Percentiles rank a stretch among this genome's conserved stretches.
phyloP scores from a whole-genome alignment of 139 green algal genomes.

The Coelastrella sp. region DNA sequence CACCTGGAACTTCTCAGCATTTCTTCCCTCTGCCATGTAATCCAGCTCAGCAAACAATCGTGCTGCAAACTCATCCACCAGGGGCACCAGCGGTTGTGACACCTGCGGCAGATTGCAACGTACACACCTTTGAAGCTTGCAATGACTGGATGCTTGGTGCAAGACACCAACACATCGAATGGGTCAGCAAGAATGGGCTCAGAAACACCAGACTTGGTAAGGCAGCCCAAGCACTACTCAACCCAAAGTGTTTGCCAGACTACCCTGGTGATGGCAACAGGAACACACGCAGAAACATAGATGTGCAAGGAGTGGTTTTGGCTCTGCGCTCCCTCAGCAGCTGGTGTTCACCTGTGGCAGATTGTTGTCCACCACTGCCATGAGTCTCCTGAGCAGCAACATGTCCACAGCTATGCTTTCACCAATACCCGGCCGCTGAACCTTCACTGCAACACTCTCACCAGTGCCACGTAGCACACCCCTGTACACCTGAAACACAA shows the following conservation, averaged over 20 bases:
- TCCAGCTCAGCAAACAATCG: slow-evolving; percentile 97
- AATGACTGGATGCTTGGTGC: too few species aligned
- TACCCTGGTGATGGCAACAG: too few species aligned
- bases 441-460: slow-evolving; percentile 94
- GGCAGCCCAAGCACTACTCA: too few species aligned
- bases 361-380: slow-evolving; percentile 80
- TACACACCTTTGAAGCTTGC: not conserved
- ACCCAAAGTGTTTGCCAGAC: too few species aligned
- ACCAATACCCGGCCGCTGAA: slow-evolving; percentile 94
- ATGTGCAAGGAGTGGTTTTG: too few species aligned
- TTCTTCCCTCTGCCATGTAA: slow-evolving; percentile 92
- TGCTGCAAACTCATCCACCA: slow-evolving; percentile 97
- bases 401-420: slow-evolving; percentile 95
- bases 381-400: slow-evolving; percentile 90
- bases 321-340: too few species aligned
- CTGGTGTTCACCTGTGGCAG: slow-evolving; percentile 48
- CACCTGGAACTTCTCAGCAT: slow-evolving; percentile 88
- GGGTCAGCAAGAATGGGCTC: too few species aligned
- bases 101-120: slow-evolving; percentile 46
- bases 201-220: too few species aligned
- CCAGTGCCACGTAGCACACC: slow-evolving; percentile 79
- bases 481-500: slow-evolving; percentile 84
- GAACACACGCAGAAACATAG: too few species aligned
- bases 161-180: not conserved
- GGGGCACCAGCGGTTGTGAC: slow-evolving; percentile 85